Evolutionary conservation across 1,139 yeast species (phyloP).

Genomic region (Taiozyma sp.): DNA sequence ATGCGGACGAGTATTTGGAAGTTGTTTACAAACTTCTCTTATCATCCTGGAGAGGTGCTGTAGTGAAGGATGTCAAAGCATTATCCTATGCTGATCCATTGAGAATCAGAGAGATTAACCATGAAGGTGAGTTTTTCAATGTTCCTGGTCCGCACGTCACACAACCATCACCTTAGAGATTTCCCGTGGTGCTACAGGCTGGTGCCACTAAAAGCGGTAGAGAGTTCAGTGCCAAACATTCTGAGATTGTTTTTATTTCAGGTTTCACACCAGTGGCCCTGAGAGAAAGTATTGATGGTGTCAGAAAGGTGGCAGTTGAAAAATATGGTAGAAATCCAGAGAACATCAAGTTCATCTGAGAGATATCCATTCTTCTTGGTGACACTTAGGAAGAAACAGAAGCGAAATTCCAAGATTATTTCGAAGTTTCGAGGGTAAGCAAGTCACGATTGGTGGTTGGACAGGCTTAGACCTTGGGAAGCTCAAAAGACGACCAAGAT

Average conservation of each 20-base stretch:
- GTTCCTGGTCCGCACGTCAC: constrained; percentile 41
- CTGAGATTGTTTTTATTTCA: constrained; percentile 34
- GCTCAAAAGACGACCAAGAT: constrained; percentile 28
- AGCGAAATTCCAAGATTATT: constrained; percentile 27
- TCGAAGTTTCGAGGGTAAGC: constrained; percentile 34
- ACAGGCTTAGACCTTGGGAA: constrained; percentile 30
- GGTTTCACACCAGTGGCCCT: constrained; percentile 29
- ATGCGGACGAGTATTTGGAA: constrained; percentile 37
- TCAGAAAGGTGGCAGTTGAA: constrained; percentile 28
- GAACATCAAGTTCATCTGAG: constrained; percentile 31
- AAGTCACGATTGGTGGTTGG: constrained; percentile 34
- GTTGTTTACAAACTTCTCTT: constrained; percentile 35
- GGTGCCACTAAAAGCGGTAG: constrained; percentile 42
- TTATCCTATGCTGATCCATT: constrained; percentile 35
- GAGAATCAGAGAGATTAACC: constrained; percentile 35
- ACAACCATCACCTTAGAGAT: constrained; percentile 40
- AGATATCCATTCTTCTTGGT: constrained; percentile 30
- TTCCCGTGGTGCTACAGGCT: constrained; percentile 43
- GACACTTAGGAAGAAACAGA: constrained; percentile 32
- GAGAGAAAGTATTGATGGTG: constrained; percentile 23
- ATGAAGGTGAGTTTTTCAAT: constrained; percentile 32
- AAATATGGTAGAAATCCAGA: constrained; percentile 31
- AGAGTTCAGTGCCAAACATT: constrained; percentile 41
- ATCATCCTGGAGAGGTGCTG: constrained; percentile 42
- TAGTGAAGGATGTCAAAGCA: constrained; percentile 27